Base-by-base conservation (phyloP, 2,329 filamentous ascomycete genomes). In the Monilinia laxa region DNA sequence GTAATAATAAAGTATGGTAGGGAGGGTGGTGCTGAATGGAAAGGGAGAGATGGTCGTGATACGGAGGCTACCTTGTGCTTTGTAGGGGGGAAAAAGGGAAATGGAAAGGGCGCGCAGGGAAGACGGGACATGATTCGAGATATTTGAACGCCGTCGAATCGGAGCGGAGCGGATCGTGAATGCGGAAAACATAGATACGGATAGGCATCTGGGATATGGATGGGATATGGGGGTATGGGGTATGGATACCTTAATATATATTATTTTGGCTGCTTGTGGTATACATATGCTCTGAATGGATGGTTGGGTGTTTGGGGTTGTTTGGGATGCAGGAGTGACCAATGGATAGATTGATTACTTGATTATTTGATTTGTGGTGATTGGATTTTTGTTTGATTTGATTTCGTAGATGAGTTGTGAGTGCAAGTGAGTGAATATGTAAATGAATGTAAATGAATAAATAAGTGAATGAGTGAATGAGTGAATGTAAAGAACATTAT, bases 1-100 rank as follows among this genome's bases (percentile, higher is more conserved):
- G 47, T 55, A 63, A 42, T 55, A 49, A 63, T 63, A 63, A 10
- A 40, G 31, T 58, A 62, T 35, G 7, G 45, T 35, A 25, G 20
- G 31, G 28, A 23, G 42, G 42, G 23, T 7, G 20, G 20, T 25
- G n/a, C 7, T 23, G 31, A 2, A 20, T 38, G 31, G 53, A 11
- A 35, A 2, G 35, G 31, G 57, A 11, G n/a, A 16, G 5, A 38
- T 60, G 31, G 14, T 20, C 49, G 20, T n/a, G 18, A 31, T 47
- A 4, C 18, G 28, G 40, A 31, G 42, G 42, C 20, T 47, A 31
- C 42, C 35, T 35, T 35, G 31, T 58, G 42, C 5, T 47, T 45
- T 58, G 23, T 10, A n/a, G n/a, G n/a, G n/a, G n/a, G 18, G 23
- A 1, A 31, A 42, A 58, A 45, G 23, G 23, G 51, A 25, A 18